phyloP scores from a whole-genome alignment of 2,329 filamentous ascomycete species.

The Byssochlamys sp. region DNA sequence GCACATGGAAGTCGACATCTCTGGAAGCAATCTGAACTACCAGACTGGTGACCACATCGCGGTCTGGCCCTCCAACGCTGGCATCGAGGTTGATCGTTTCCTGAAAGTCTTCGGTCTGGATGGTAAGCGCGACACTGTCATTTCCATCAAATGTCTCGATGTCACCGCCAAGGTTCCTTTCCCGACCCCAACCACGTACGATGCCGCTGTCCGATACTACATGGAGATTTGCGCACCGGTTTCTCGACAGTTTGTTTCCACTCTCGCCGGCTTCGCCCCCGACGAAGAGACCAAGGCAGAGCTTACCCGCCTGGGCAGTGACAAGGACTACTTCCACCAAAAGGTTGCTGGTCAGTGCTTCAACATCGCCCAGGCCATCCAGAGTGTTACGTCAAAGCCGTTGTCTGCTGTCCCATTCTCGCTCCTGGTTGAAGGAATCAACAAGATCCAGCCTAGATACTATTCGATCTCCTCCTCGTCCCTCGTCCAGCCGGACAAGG shows the following conservation, averaged over 20 bases:
- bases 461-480: slow-evolving; percentile 99
- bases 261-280: slow-evolving; percentile 79
- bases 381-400: slow-evolving; percentile 60
- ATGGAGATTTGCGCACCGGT: slow-evolving; percentile 93
- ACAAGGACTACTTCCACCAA: slow-evolving; percentile 91
- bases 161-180: slow-evolving; percentile 95
- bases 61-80: slow-evolving; percentile 91
- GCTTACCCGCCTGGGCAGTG: slow-evolving; percentile 75
- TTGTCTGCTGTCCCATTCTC: slow-evolving; percentile 89
- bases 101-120: slow-evolving; percentile 66
- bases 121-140: slow-evolving; percentile 69
- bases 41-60: slow-evolving; percentile 96
- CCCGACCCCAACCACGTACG: slow-evolving; percentile 91
- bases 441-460: slow-evolving; percentile 93
- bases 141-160: slow-evolving; percentile 83
- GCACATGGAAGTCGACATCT: slow-evolving; percentile 89
- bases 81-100: slow-evolving; percentile 83
- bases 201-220: slow-evolving; percentile 86
- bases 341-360: slow-evolving; percentile 71
- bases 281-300: slow-evolving; percentile 75
- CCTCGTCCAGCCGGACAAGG: slow-evolving; percentile 82
- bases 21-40: slow-evolving; percentile 80
- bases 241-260: slow-evolving; percentile 86
- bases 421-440: slow-evolving; percentile 81
- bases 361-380: slow-evolving; percentile 80